Base-by-base conservation (phyloP, 352 stramenopile species). In the Lagenidium giganteum region DNA sequence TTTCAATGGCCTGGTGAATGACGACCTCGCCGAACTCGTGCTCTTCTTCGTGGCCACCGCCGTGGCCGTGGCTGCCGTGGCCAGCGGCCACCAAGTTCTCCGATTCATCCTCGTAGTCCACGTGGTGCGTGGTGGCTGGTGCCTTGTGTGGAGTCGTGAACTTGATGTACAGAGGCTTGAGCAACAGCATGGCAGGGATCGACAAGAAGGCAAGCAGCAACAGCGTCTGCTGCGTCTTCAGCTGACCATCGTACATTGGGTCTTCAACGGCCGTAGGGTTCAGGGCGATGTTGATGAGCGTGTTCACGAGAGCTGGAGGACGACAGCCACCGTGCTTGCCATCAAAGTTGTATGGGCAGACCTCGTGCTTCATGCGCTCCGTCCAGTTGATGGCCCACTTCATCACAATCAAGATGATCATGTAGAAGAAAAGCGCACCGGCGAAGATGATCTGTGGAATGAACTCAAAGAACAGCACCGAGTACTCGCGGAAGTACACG, bases 341-440 rank as follows among this genome's bases (percentile, higher is more conserved):
- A 39, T 92, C 95, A 70, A 88, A 98, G 66, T 98, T 80, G 54
- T 97, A 87, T 26, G 93, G 87, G 56, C 95, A 98, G 49, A 93
- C 80, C 33, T 95, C 77, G 36, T 81, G 45, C 31, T 67, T 70
- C 93, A 98, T 98, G 51, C 92, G 83, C 43, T 92, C 85, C 13
- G 97, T 95, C 96, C 96, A 99, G 76, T 98, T 84, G 59, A 98
- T 98, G 50, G 69, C 88, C 97, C 97, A 99, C 78, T 99, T 99
- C 71, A 98, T 93, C 23, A 99, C 83, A 67, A 99, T 99, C 34
- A 99, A 50, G 21, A 98, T 71, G 40, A 98, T 76, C 96, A 99
- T 99, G 90, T 99, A 99, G 47, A 97, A 86, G 70, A 99, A 99
- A 21, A 99, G 79, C 17, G 87, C 89, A n/a, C 70, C 59, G 11